Percentiles rank a stretch among this genome's conserved stretches.
These are phyloP conservation scores for Astrephomene gubernaculifera DNA, from an alignment of 139 green algal species.

Conservation along the genomic window DNA sequence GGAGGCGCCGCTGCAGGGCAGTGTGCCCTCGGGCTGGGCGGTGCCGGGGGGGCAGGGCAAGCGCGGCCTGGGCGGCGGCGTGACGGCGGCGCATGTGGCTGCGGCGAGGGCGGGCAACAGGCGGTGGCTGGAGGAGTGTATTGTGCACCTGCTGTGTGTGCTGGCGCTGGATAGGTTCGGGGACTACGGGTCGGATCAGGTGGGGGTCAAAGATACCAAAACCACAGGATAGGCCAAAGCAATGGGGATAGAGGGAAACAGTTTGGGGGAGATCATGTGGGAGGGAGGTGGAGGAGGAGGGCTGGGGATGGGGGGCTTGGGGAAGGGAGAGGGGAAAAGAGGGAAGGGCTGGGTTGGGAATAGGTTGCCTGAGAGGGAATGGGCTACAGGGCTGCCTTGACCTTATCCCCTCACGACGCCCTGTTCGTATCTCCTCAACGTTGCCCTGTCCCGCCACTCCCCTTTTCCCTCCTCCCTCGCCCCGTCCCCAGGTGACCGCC, in stretches of 20 bases:
- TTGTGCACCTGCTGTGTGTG: conserved; percentile 88
- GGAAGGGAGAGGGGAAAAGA: too few species aligned
- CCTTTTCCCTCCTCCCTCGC: background rate
- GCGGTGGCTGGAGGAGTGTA: conserved; percentile 86
- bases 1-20: conserved; percentile 52
- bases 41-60: conserved; percentile 53
- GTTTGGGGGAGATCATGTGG: too few species aligned
- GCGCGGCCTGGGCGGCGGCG: conserved; percentile 48
- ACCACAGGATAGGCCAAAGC: too few species aligned
- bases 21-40: conserved; percentile 60
- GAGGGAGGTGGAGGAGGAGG: background rate
- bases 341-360: too few species aligned
- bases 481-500: conserved; percentile 77
- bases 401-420: background rate
- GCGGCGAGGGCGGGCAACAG: conserved; percentile 68
- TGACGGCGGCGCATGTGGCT: conserved; percentile 52
- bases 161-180: conserved; percentile 95
- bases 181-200: conserved; percentile 95
- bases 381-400: too few species aligned
- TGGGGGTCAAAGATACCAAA: too few species aligned
- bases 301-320: too few species aligned
- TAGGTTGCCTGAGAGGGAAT: too few species aligned
- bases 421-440: background rate
- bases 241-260: too few species aligned
- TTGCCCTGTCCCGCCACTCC: background rate